phyloP scores from a whole-genome alignment of 495 filamentous ascomycete genomes.

The Tuber indicum region DNA sequence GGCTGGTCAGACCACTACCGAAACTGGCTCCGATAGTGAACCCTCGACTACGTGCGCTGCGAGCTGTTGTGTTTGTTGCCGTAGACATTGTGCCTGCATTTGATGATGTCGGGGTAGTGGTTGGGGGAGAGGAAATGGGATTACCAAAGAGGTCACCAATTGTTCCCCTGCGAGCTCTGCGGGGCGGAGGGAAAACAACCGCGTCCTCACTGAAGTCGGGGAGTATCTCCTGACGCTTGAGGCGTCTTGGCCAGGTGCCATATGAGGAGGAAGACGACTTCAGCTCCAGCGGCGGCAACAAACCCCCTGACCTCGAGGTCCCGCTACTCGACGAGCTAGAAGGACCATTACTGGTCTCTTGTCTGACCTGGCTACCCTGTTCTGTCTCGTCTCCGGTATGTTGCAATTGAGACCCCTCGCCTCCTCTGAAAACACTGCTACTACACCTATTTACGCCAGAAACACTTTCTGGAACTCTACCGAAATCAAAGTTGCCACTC shows the following conservation, averaged over 20 bases:
- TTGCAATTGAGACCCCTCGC: constrained; percentile 30
- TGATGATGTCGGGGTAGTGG: constrained; percentile 1
- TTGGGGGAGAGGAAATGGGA: constrained; percentile 11
- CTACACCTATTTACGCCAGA: constrained; percentile 35
- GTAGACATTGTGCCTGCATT: neutral
- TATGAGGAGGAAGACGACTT: constrained; percentile 37
- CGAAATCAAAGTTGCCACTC: constrained; percentile 43
- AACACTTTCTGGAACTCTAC: constrained; percentile 38
- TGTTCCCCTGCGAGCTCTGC: constrained; percentile 33
- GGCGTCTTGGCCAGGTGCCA: constrained; percentile 40
- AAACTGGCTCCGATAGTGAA: constrained; percentile 39
- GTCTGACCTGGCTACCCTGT: constrained; percentile 7
- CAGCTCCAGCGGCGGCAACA: constrained; percentile 37
- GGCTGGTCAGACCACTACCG: constrained; percentile 16
- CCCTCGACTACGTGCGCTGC: constrained; percentile 26
- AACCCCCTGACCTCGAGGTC: constrained; percentile 4
- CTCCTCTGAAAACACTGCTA: neutral
- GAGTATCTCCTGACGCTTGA: constrained; percentile 35
- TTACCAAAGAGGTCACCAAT: constrained; percentile 37
- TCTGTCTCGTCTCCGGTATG: constrained; percentile 15
- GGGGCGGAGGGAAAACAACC: constrained; percentile 22
- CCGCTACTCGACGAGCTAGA: constrained; percentile 10
- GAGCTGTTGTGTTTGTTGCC: constrained; percentile 10
- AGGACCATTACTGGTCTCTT: neutral
- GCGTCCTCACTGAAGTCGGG: constrained; percentile 29